Percentiles rank a stretch among this genome's conserved stretches.
Evolutionary conservation across 331 rosid species (phyloP).

Genomic region (Acacia concinna): DNA sequence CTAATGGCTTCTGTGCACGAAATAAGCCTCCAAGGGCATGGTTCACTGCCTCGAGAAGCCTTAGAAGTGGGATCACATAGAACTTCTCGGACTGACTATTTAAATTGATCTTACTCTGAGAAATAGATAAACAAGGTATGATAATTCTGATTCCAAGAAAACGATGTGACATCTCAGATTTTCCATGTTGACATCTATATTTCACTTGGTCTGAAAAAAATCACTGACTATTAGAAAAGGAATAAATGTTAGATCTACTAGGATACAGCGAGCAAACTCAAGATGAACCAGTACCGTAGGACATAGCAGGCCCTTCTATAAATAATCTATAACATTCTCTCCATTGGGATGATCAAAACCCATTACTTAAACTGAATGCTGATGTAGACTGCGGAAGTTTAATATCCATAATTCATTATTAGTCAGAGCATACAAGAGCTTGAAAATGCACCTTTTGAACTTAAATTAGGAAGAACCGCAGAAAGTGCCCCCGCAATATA

Average conservation of each 20-base stretch:
- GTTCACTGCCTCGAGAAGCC: not conserved
- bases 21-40: not conserved
- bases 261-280: not conserved
- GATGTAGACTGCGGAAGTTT: not conserved
- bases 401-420: constrained; percentile 9
- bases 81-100: not conserved
- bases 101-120: not conserved
- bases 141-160: not conserved
- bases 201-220: not conserved
- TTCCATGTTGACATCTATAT: not conserved
- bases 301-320: not conserved
- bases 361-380: not conserved
- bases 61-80: not conserved
- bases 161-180: not conserved
- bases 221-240: not conserved
- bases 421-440: not conserved
- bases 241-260: not conserved
- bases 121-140: not conserved
- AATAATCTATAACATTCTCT: not conserved
- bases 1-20: constrained; percentile 8
- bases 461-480: constrained; percentile 21
- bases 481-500: not conserved
- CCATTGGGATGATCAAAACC: not conserved
- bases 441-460: not conserved
- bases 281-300: not conserved